A percentile compares a stretch with the other conserved stretches of the same genome.
Conservation (phyloP, 2,329 filamentous ascomycete species). For the Phialocephala subalpina region DNA sequence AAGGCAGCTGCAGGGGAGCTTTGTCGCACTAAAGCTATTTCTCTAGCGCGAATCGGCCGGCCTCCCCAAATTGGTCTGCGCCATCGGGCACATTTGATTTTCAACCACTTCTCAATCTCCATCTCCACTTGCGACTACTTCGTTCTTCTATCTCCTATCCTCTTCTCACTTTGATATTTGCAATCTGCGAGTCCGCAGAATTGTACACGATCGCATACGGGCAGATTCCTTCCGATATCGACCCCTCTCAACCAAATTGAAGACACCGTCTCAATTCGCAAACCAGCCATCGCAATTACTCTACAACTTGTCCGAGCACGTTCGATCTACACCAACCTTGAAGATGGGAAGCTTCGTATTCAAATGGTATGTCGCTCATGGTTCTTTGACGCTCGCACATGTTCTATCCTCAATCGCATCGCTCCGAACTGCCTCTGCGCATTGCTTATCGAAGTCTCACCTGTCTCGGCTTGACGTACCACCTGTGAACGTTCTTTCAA, state of each 20-base stretch:
- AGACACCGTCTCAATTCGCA: slow-evolving; percentile 4
- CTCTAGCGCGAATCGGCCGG: neutral
- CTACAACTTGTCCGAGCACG: neutral
- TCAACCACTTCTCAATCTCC: slow-evolving; percentile 1
- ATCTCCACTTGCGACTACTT: neutral
- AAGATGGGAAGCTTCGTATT: slow-evolving; percentile 48
- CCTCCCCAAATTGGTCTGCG: neutral
- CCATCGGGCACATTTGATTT: slow-evolving; percentile 3
- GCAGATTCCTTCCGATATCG: slow-evolving; percentile 14
- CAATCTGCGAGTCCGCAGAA: slow-evolving; percentile 9
- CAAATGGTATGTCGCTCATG: slow-evolving; percentile 42
- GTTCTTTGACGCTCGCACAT: neutral
- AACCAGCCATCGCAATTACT: neutral
- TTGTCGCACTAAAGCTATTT: neutral
- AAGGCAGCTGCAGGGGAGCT: slow-evolving; percentile 4
- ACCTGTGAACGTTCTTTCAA: neutral
- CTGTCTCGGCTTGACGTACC: neutral
- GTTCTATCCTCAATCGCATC: neutral
- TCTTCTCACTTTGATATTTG: slow-evolving; percentile 11
- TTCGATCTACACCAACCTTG: slow-evolving; percentile 4
- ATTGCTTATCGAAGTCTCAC: slow-evolving; percentile 2
- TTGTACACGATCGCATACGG: slow-evolving; percentile 9
- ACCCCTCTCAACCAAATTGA: slow-evolving; percentile 15
- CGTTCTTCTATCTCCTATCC: neutral
- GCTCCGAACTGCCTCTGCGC: neutral